Percentiles rank a stretch among this genome's conserved stretches.
These are phyloP conservation scores for Botryotinia calthae DNA, from an alignment of 2,329 filamentous ascomycete species.

Conservation along the genomic window DNA sequence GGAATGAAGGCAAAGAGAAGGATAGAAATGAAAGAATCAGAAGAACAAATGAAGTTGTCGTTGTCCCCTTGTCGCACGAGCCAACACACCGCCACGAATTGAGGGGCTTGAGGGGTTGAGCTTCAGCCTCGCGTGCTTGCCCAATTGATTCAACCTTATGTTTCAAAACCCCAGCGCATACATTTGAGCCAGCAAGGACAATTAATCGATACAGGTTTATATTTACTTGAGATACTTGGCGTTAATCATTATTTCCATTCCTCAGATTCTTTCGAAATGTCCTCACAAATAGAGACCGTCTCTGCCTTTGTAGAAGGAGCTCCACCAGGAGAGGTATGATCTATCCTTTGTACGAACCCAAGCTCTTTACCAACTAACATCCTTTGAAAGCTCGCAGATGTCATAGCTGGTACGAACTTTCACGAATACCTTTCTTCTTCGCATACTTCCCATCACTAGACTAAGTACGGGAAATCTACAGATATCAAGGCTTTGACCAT, in stretches of 20 bases:
- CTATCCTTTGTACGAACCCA: background rate
- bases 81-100: conserved; percentile 10
- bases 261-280: conserved; percentile 27
- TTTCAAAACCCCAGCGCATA: conserved; percentile 8
- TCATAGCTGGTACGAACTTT: conserved; percentile 68
- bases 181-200: conserved; percentile 17
- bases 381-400: conserved; percentile 71
- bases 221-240: conserved; percentile 8
- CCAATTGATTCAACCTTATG: conserved; percentile 15
- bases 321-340: conserved; percentile 86
- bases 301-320: conserved; percentile 91
- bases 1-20: background rate
- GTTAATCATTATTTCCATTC: background rate
- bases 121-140: conserved; percentile 14
- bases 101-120: conserved; percentile 5
- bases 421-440: background rate
- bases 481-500: conserved; percentile 86
- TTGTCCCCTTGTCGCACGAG: background rate
- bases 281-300: conserved; percentile 55
- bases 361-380: conserved; percentile 28
- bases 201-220: background rate
- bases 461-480: conserved; percentile 40
- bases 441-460: background rate
- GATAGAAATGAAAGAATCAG: background rate
- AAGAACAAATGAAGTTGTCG: background rate